A percentile compares a stretch with the other conserved stretches of the same genome.
Evolutionary conservation across 345 rosid genomes (phyloP).

Genomic region (Zanthoxylum bungeanum): DNA sequence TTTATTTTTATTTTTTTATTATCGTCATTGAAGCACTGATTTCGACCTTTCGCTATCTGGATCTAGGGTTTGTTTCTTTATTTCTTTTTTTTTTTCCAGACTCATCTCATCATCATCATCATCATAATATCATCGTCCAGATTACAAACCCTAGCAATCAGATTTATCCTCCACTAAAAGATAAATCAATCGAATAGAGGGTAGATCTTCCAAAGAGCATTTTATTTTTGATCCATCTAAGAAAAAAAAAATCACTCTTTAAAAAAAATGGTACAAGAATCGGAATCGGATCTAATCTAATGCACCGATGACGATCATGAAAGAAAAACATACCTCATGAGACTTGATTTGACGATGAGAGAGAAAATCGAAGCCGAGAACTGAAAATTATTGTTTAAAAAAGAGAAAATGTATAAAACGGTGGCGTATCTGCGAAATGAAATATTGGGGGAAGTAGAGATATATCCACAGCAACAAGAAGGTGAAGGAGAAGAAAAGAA

Average conservation of each 20-base stretch:
- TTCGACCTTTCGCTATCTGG: constrained; percentile 46
- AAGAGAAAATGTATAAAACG: constrained; percentile 57
- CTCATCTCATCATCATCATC: constrained; percentile 16
- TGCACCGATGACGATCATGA: constrained; percentile 26
- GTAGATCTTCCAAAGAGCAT: constrained; percentile 20
- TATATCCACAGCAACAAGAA: constrained; percentile 45
- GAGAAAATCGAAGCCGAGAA: constrained; percentile 20
- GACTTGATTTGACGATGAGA: constrained; percentile 14
- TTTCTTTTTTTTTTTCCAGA: constrained; percentile 5
- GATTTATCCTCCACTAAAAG: neutral
- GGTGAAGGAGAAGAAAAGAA: constrained; percentile 33
- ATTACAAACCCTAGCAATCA: constrained; percentile 17
- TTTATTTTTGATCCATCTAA: constrained; percentile 25
- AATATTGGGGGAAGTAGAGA: constrained; percentile 75
- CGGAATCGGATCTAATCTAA: constrained; percentile 42
- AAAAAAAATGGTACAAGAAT: constrained; percentile 21
- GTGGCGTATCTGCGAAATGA: constrained; percentile 63
- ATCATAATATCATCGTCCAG: neutral
- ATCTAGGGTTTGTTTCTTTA: constrained; percentile 84
- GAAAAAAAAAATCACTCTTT: constrained; percentile 1
- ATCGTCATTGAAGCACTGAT: constrained; percentile 11
- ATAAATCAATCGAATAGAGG: constrained; percentile 11
- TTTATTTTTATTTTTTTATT: too few species aligned
- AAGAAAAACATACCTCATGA: neutral
- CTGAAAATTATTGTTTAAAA: constrained; percentile 19